Conservation (phyloP, 768 basidiomycete genomes). For the Amanita muscaria region DNA sequence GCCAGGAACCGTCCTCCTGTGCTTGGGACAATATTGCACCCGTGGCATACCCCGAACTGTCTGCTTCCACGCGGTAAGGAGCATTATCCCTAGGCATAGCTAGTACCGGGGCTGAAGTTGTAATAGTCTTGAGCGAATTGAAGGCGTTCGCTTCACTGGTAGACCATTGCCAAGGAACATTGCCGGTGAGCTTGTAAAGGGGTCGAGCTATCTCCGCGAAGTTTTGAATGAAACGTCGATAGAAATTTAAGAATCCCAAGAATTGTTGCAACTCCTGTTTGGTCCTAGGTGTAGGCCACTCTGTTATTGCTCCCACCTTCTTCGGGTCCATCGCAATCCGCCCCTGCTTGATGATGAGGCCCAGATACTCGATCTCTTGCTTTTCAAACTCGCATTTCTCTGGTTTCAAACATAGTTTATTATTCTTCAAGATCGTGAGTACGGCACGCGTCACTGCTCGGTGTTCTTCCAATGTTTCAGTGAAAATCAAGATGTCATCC, state of each 20-base stretch:
- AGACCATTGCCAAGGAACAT: conserved; percentile 16
- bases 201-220: conserved; percentile 26
- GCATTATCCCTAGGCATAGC: conserved; percentile 10
- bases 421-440: neutral
- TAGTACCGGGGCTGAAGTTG: too few species aligned
- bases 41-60: conserved; percentile 25
- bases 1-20: conserved; percentile 15
- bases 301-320: conserved; percentile 5
- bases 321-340: neutral
- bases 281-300: conserved; percentile 28
- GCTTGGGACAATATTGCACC: conserved; percentile 21
- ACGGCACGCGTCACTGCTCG: neutral
- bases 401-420: conserved; percentile 15
- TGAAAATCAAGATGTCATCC: conserved; percentile 12
- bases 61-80: conserved; percentile 17
- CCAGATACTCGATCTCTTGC: conserved; percentile 16
- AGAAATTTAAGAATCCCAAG: conserved; percentile 39
- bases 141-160: too few species aligned
- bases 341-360: conserved; percentile 17
- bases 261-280: conserved; percentile 30
- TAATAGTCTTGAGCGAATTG: too few species aligned
- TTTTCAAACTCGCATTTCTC: conserved; percentile 18
- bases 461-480: too few species aligned
- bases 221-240: conserved; percentile 29
- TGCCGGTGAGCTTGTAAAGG: conserved; percentile 20